These are phyloP conservation scores for Musa itinerans DNA, from an alignment of 176 grass and related monocot species.

Conservation along the genomic window DNA sequence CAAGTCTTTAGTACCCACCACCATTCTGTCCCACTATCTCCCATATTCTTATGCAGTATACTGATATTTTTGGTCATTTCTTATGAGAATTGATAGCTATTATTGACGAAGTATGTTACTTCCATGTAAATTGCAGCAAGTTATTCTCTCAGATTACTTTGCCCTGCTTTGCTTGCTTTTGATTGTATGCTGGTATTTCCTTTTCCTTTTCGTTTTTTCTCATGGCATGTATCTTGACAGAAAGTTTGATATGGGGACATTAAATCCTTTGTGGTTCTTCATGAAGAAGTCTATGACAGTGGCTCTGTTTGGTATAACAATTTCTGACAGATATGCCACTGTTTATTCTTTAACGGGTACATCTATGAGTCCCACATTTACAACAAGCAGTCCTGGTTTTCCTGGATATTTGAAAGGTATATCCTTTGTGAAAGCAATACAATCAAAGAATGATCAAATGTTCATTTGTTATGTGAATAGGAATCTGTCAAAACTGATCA, in stretches of 20 bases:
- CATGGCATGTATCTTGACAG: constrained; percentile 3
- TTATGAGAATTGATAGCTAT: background rate
- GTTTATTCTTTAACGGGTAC: constrained; percentile 26
- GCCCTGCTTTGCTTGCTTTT: background rate
- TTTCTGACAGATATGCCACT: constrained; percentile 45
- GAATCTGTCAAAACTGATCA: background rate
- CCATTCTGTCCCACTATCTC: background rate
- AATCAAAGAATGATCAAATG: background rate
- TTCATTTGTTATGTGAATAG: background rate
- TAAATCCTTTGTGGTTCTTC: constrained; percentile 8
- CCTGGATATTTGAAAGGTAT: constrained; percentile 31
- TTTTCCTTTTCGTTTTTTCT: background rate
- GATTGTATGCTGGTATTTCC: too few species aligned
- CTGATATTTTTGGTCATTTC: background rate
- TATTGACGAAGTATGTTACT: background rate
- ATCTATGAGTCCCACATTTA: constrained; percentile 73
- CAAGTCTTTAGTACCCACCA: background rate
- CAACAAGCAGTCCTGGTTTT: constrained; percentile 20
- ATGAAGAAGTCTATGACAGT: constrained; percentile 15
- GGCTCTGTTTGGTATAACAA: constrained; percentile 26
- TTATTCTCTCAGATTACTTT: background rate
- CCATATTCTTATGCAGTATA: background rate
- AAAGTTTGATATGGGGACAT: constrained; percentile 29
- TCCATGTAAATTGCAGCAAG: background rate
- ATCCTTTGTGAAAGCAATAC: background rate